A percentile compares a stretch with the other conserved stretches of the same genome.
These are phyloP conservation scores for Kwoniella dejecticola DNA, from an alignment of 768 basidiomycete species.

Conservation along the genomic window DNA sequence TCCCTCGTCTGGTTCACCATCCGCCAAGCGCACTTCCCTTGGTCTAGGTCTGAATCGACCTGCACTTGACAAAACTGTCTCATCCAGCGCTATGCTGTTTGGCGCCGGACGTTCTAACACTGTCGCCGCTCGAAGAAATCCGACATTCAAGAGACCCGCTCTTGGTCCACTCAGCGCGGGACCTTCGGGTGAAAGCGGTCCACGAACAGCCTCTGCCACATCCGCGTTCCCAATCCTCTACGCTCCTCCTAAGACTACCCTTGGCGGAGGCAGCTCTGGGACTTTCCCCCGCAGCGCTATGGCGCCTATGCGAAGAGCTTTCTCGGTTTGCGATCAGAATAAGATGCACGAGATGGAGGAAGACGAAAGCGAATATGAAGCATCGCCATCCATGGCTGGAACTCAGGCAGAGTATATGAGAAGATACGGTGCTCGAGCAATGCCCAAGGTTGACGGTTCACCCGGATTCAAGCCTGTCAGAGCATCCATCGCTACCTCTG, in stretches of 20 bases:
- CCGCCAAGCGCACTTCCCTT: constrained; percentile 41
- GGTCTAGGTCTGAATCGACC: constrained; percentile 24
- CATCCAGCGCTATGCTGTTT: constrained; percentile 44
- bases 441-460: constrained; percentile 40
- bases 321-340: constrained; percentile 53
- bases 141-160: constrained; percentile 46
- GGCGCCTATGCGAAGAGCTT: constrained; percentile 52
- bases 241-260: constrained; percentile 23
- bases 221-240: constrained; percentile 49
- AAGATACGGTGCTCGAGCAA: constrained; percentile 28
- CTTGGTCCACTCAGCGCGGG: constrained; percentile 35
- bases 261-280: constrained; percentile 16
- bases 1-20: constrained; percentile 47
- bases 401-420: constrained; percentile 38
- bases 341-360: constrained; percentile 39
- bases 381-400: constrained; percentile 37
- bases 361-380: constrained; percentile 44
- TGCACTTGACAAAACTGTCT: constrained; percentile 40
- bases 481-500: constrained; percentile 29
- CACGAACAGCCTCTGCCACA: constrained; percentile 30
- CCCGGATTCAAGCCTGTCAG: constrained; percentile 37
- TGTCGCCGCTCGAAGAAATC: constrained; percentile 34
- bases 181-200: constrained; percentile 2
- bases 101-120: constrained; percentile 30
- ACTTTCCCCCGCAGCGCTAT: constrained; percentile 37